Base-by-base conservation (phyloP, 148 eudicot species). In the Silene conica region DNA sequence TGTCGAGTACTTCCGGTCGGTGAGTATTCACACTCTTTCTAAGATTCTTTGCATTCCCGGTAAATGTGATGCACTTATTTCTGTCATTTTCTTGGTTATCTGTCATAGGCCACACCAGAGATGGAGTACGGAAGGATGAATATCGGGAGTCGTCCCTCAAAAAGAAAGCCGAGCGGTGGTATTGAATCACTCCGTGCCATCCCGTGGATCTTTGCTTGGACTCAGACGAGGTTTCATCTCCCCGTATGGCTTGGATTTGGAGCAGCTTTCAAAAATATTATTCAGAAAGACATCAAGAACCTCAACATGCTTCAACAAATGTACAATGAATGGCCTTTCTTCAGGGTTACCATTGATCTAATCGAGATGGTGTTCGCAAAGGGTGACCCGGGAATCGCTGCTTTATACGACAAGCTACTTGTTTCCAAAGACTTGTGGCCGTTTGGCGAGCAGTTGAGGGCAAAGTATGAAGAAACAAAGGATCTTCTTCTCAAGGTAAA, bases 151-250 rank as follows among this genome's bases (percentile, higher is more conserved):
- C 96, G 99, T 22, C 99, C 99, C 71, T 95, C 97, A 2, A 95
- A 95, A 78, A 83, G 99, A 67, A 95, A 95, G 78, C 92, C 99
- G 45, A 95, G 99, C 76, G 99, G 99, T 22, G 99, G 97, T 12
- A 95, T 95, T 14, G 99, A 90, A 80, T 95, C 99, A 10, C 94
- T 95, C 7, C 87, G 99, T 78, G 99, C 97, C 56, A 95, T 95
- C 80, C 99, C 99, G 31, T 95, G 99, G 99, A 95, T 95, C 78
- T 95, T 95, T 81, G 99, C 99, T 6, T 95, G 97, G 99, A 95
- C 97, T 19, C 99, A 95, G 58, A 92, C 99, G 34, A 86, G 96
- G 86, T 95, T 95, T 71, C 97, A 95, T 85, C 96, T 92, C 21
- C 99, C 99, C 0, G 96, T 92, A 18, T 95, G 99, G 99, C 97